Base-by-base conservation (phyloP, 2,329 filamentous ascomycete species). In the Fusarium chuoi region DNA sequence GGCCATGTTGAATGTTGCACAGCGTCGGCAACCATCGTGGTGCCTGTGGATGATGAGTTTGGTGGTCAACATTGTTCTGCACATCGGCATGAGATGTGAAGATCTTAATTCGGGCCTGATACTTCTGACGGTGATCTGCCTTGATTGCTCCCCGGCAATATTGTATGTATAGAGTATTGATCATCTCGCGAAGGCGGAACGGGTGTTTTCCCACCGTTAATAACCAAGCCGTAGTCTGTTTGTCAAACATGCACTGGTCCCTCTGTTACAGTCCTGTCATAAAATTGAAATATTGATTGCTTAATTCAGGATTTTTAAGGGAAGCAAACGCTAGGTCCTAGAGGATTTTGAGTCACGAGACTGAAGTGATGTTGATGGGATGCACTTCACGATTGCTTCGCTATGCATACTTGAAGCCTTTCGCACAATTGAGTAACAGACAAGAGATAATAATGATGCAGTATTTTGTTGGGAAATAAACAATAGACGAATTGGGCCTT, bases 21-120 rank as follows among this genome's bases (percentile, higher is more conserved):
- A 24, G 26, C 30, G 17, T 58, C 61, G 30, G 57, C 62, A 66
- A 48, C 59, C 58, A 61, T 51, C 24, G 72, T 65, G 36, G 58
- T 57, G 62, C 51, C 17, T 18, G 46, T 45, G 30, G 39, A 38
- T 49, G 39, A 30, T 22, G 28, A 42, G 28, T 9, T 33, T 62
- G 45, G 45, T 35, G 38, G 26, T 58, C 65, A 73, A 69, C 73
- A 62, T 77, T 69, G 55, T 61, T 45, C 52, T 52, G 52, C 61
- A 55, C 46, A 64, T 73, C 58, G 51, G 38, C 42, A 60, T 69
- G 24, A 69, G 41, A 49, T 30, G 46, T 60, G 67, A 75, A 72
- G 65, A 68, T 74, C 67, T 20, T 42, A 72, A 74, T 72, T 72
- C 64, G 51, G 51, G 28, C 41, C 35, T 36, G 28, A 30, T 26